phyloP scores from a whole-genome alignment of 202 grass and related monocot genomes.

The Carex arenaria region DNA sequence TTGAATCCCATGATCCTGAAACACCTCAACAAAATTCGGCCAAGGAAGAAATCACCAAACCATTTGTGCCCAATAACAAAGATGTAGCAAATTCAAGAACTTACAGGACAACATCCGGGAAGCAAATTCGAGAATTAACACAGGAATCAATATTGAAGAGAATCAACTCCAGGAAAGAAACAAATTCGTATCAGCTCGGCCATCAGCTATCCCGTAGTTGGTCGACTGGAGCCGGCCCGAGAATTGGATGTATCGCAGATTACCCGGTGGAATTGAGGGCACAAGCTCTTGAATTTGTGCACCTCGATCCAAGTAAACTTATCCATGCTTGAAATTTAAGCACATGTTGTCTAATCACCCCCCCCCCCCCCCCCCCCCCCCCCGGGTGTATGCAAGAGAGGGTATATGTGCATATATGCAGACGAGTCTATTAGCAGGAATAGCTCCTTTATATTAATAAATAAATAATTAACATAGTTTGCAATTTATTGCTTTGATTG shows the following conservation, averaged over 20 bases:
- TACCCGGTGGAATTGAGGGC: constrained; percentile 24
- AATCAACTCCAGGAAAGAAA: constrained; percentile 25
- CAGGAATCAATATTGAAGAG: constrained; percentile 15
- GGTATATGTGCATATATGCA: neutral
- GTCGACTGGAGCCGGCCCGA: constrained; percentile 25
- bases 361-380: neutral
- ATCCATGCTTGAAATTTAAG: neutral
- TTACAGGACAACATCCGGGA: constrained; percentile 57
- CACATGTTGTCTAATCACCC: neutral
- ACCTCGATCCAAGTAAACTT: constrained; percentile 2
- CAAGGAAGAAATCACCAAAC: neutral
- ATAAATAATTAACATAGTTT: neutral
- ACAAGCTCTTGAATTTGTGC: constrained; percentile 25
- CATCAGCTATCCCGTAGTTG: constrained; percentile 13
- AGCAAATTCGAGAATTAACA: constrained; percentile 38
- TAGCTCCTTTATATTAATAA: neutral
- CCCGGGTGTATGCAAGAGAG: neutral
- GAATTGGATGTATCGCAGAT: constrained; percentile 31
- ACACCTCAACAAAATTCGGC: neutral
- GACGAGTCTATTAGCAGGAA: neutral
- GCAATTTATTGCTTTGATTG: neutral
- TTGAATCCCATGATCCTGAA: neutral
- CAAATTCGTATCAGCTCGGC: constrained; percentile 22
- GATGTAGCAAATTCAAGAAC: constrained; percentile 25
- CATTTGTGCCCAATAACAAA: neutral